These are phyloP conservation scores for Dendrocalamus sinicus DNA, from an alignment of 176 grass and related monocot species.

Conservation along the genomic window DNA sequence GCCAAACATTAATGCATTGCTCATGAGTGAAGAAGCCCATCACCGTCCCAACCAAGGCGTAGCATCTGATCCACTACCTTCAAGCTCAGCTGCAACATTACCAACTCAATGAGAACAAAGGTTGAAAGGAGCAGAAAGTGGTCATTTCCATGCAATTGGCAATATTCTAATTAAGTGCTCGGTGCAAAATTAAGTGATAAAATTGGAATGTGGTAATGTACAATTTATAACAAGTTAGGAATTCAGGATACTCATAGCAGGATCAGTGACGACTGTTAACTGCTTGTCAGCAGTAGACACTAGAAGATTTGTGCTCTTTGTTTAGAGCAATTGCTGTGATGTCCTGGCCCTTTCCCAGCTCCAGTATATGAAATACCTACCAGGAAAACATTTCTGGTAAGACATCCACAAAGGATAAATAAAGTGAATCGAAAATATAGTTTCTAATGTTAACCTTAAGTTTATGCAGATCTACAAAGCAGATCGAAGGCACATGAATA, in stretches of 20 bases:
- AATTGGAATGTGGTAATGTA: slow-evolving; percentile 6
- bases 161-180: slow-evolving; percentile 22
- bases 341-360: slow-evolving; percentile 74
- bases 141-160: background rate
- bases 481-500: slow-evolving; percentile 84
- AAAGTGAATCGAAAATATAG: slow-evolving; percentile 4
- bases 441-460: slow-evolving; percentile 71
- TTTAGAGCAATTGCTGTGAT: slow-evolving; percentile 79
- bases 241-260: slow-evolving; percentile 67
- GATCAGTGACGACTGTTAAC: slow-evolving; percentile 87
- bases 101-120: slow-evolving; percentile 41
- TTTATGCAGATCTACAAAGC: slow-evolving; percentile 90
- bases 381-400: slow-evolving; percentile 32
- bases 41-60: slow-evolving; percentile 61
- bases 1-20: slow-evolving; percentile 1
- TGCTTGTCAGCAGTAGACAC: slow-evolving; percentile 90
- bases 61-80: slow-evolving; percentile 99
- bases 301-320: slow-evolving; percentile 92
- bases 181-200: background rate
- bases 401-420: slow-evolving; percentile 31
- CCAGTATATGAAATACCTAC: slow-evolving; percentile 75
- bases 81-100: slow-evolving; percentile 81
- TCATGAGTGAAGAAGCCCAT: slow-evolving; percentile 69
- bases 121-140: slow-evolving; percentile 11
- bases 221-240: slow-evolving; percentile 22